Evolutionary conservation across 129 eudicot species (phyloP).

Genomic region (Tagetes patula): DNA sequence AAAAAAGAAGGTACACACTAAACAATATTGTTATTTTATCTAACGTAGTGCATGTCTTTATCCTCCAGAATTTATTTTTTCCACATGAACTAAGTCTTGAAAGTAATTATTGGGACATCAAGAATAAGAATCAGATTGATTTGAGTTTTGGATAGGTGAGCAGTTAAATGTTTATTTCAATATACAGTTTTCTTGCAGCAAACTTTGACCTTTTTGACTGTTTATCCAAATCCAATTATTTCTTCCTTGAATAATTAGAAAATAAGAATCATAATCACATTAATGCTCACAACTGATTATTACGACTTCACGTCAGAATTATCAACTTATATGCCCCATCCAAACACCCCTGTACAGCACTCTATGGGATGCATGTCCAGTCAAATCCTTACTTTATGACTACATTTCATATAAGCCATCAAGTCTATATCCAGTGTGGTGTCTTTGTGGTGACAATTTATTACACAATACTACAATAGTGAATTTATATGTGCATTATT

Average conservation of each 20-base stretch:
- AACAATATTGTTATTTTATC: not conserved
- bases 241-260: not conserved
- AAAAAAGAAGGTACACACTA: constrained; percentile 76
- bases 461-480: not conserved
- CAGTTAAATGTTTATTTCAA: not conserved
- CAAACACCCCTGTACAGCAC: not conserved
- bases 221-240: not conserved
- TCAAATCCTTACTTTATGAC: not conserved
- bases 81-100: not conserved
- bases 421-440: not conserved
- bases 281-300: not conserved
- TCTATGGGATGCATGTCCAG: not conserved
- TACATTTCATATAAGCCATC: not conserved
- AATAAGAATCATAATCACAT: not conserved
- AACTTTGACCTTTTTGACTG: not conserved
- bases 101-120: not conserved
- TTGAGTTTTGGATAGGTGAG: not conserved
- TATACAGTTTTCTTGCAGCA: not conserved
- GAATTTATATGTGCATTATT: not conserved
- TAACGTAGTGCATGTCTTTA: not conserved
- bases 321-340: not conserved
- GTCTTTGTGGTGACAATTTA: not conserved
- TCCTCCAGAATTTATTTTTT: not conserved
- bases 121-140: not conserved
- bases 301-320: not conserved